These are phyloP conservation scores for Penstemon eatonii DNA, from an alignment of 257 asterid species.

Conservation along the genomic window DNA sequence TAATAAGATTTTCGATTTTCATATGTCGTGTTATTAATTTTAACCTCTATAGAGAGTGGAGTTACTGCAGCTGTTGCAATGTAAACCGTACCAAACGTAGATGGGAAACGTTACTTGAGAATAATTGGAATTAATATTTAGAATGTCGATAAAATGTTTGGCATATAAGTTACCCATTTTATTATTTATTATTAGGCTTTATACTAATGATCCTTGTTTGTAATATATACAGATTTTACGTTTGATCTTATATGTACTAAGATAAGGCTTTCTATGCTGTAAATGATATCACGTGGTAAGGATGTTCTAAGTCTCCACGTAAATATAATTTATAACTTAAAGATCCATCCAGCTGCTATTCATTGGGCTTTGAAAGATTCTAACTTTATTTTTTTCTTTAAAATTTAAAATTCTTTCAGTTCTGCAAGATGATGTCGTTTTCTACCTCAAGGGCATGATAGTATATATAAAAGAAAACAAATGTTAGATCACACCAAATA, in stretches of 20 bases:
- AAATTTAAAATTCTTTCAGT: neutral
- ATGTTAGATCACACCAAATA: neutral
- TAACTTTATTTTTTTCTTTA: neutral
- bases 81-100: neutral
- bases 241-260: too few relatives aligned
- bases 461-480: too few relatives aligned
- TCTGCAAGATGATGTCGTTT: too few relatives aligned
- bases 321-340: neutral
- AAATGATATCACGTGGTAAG: slow-evolving; percentile 10
- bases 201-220: neutral
- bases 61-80: neutral
- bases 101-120: slow-evolving; percentile 10
- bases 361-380: neutral
- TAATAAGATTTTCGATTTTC: slow-evolving; percentile 28
- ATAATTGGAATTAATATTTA: neutral
- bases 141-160: neutral
- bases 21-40: neutral
- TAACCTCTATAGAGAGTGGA: neutral
- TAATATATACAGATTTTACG: too few relatives aligned
- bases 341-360: neutral
- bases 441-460: too few relatives aligned
- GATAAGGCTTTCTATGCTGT: neutral
- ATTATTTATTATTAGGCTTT: neutral
- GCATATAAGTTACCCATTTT: neutral
- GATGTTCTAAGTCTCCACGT: neutral